phyloP scores from a whole-genome alignment of 352 stramenopile species.

The Pythium aquatile region DNA sequence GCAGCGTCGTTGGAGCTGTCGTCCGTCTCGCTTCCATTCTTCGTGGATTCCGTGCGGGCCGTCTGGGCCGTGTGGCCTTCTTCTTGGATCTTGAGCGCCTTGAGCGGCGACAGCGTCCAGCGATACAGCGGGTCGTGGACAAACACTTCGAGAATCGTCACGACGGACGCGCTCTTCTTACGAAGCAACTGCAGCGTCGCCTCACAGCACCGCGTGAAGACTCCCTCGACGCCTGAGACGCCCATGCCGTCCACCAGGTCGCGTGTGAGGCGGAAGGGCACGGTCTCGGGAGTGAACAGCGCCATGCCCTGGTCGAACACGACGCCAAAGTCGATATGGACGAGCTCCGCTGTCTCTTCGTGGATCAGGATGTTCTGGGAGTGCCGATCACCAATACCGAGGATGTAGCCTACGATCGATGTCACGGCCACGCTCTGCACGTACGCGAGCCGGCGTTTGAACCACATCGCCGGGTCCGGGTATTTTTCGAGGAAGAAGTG shows the following conservation, averaged over 20 bases:
- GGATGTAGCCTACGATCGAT: conserved; percentile 95
- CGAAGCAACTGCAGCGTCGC: conserved; percentile 90
- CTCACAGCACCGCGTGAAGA: conserved; percentile 95
- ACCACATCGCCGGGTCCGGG: conserved; percentile 92
- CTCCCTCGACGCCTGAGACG: conserved; percentile 93
- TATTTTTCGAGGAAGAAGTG: conserved; percentile 99
- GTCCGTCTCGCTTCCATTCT: conserved; percentile 24
- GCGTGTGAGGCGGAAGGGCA: conserved; percentile 98
- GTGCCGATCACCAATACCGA: conserved; percentile 99
- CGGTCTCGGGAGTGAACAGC: conserved; percentile 95
- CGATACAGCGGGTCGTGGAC: conserved; percentile 99
- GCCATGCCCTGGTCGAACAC: conserved; percentile 98
- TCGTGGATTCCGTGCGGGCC: conserved; percentile 18
- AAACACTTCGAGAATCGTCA: conserved; percentile 99
- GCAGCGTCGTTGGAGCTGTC: conserved; percentile 15
- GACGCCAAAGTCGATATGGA: conserved; percentile 99
- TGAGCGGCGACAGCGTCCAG: conserved; percentile 94
- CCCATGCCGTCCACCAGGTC: conserved; percentile 99
- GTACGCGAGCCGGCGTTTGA: conserved; percentile 92
- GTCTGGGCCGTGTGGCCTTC: conserved; percentile 30
- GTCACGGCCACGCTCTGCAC: conserved; percentile 96
- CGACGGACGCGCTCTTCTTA: conserved; percentile 91
- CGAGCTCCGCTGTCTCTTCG: conserved; percentile 95
- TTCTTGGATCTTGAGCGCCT: conserved; percentile 83
- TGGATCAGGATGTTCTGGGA: conserved; percentile 99